These are phyloP conservation scores for Diplodia corticola DNA, from an alignment of 2,329 filamentous ascomycete genomes.

Conservation along the genomic window DNA sequence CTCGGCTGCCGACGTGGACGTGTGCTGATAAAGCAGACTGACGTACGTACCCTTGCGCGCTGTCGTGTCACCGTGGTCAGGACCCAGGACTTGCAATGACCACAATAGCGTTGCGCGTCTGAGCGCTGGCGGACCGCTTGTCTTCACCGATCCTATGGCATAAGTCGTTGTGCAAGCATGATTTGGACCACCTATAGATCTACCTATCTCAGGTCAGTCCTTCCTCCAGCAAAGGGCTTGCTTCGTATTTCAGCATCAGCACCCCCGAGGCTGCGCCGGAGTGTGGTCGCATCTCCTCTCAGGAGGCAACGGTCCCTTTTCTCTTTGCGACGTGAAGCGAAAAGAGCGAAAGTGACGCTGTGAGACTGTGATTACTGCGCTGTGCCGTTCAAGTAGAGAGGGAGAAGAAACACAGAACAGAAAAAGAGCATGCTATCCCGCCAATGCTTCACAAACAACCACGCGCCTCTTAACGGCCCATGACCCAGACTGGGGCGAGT, in stretches of 20 bases:
- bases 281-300: neutral
- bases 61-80: neutral
- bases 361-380: neutral
- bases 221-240: no score
- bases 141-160: neutral
- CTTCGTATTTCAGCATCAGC: neutral
- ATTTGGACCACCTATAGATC: neutral
- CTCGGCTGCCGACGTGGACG: neutral
- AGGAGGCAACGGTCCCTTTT: neutral
- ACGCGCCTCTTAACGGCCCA: neutral
- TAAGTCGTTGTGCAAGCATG: neutral
- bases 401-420: neutral
- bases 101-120: neutral
- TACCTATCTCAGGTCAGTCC: neutral
- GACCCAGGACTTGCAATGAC: neutral
- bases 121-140: neutral
- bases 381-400: neutral
- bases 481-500: neutral
- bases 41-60: no score
- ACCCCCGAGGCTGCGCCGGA: neutral
- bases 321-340: neutral
- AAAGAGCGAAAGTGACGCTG: neutral
- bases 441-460: neutral
- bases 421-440: constrained; percentile 12
- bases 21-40: neutral